Evolutionary conservation across 306 rosid species (phyloP).

Genomic region (Alnus rubra): DNA sequence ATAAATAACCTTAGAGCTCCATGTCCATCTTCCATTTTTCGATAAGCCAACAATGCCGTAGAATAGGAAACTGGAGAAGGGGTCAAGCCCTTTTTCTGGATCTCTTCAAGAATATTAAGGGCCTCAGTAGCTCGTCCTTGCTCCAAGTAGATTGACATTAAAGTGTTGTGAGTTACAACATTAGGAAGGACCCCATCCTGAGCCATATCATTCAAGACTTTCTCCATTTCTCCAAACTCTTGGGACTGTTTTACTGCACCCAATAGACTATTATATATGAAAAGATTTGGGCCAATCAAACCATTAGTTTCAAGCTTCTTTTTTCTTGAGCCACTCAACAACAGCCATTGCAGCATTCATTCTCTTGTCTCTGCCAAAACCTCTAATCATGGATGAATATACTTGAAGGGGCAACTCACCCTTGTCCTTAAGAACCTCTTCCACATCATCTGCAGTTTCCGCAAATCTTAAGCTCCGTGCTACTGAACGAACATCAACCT

Average conservation of each 20-base stretch:
- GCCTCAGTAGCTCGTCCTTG: constrained; percentile 62
- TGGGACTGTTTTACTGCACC: constrained; percentile 82
- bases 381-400: constrained; percentile 69
- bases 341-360: constrained; percentile 68
- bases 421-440: constrained; percentile 66
- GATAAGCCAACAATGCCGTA: constrained; percentile 69
- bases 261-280: constrained; percentile 72
- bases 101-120: constrained; percentile 65
- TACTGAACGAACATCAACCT: constrained; percentile 69
- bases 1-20: constrained; percentile 76
- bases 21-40: constrained; percentile 74
- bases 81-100: constrained; percentile 55
- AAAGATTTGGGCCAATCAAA: constrained; percentile 61
- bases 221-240: constrained; percentile 53
- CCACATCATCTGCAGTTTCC: constrained; percentile 71
- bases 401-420: constrained; percentile 83
- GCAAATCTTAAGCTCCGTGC: constrained; percentile 54
- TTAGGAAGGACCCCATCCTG: constrained; percentile 61
- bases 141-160: constrained; percentile 75
- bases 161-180: constrained; percentile 75
- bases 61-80: constrained; percentile 80
- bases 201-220: constrained; percentile 64
- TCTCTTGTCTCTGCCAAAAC: constrained; percentile 78
- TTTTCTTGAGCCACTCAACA: constrained; percentile 81
- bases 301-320: constrained; percentile 61